These are phyloP conservation scores for Cercospora sp. DNA, from an alignment of 2,329 filamentous ascomycete species.

Conservation along the genomic window DNA sequence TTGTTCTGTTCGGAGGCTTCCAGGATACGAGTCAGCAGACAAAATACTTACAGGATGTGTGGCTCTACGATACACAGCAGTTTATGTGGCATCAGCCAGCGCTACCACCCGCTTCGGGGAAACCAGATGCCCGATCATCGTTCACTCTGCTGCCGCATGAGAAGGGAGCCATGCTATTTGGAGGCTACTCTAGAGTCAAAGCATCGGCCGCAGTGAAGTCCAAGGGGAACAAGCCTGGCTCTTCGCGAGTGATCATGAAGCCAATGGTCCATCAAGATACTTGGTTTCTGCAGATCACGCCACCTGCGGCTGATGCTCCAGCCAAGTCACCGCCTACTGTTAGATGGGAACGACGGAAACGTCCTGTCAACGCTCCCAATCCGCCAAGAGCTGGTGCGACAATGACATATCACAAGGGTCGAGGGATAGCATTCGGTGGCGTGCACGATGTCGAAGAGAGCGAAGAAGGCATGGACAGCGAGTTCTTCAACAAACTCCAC, in stretches of 20 bases:
- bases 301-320: slow-evolving; percentile 66
- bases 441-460: slow-evolving; percentile 62
- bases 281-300: slow-evolving; percentile 82
- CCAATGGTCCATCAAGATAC: slow-evolving; percentile 93
- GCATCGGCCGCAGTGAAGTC: slow-evolving; percentile 60
- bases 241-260: slow-evolving; percentile 72
- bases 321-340: slow-evolving; percentile 68
- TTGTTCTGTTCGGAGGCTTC: slow-evolving; percentile 93
- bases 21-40: slow-evolving; percentile 95
- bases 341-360: slow-evolving; percentile 91
- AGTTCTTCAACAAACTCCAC: slow-evolving; percentile 91
- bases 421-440: slow-evolving; percentile 89
- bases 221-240: slow-evolving; percentile 57
- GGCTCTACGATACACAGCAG: slow-evolving; percentile 89
- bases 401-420: slow-evolving; percentile 90
- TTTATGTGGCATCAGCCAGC: slow-evolving; percentile 80
- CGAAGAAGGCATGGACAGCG: slow-evolving; percentile 85
- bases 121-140: slow-evolving; percentile 86
- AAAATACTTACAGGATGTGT: slow-evolving; percentile 88
- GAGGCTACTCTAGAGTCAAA: slow-evolving; percentile 92
- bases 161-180: slow-evolving; percentile 82
- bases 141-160: slow-evolving; percentile 93
- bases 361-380: slow-evolving; percentile 82
- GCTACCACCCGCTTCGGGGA: slow-evolving; percentile 69
- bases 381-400: slow-evolving; percentile 84